Percentiles rank a stretch among this genome's conserved stretches.
These are phyloP conservation scores for Citrullus mucosospermus DNA, from an alignment of 306 rosid genomes.

Conservation along the genomic window DNA sequence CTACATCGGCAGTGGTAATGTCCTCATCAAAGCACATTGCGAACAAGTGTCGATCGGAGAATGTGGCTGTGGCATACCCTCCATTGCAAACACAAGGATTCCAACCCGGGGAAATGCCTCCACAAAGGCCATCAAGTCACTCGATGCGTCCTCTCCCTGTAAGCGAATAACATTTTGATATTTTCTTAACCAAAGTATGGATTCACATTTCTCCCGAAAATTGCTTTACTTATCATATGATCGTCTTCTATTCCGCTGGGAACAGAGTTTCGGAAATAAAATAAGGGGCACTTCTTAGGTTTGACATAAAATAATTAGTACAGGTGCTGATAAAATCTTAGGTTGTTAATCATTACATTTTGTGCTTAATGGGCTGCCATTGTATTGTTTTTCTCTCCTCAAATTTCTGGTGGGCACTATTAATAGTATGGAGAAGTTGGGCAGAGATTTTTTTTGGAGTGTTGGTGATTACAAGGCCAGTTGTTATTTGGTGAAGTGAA, in stretches of 20 bases:
- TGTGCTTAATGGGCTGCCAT: not conserved
- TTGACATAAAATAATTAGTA: not conserved
- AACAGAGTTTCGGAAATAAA: not conserved
- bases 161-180: slow-evolving; percentile 6
- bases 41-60: slow-evolving; percentile 57
- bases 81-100: slow-evolving; percentile 84
- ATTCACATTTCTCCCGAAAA: not conserved
- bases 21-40: slow-evolving; percentile 82
- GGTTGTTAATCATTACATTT: not conserved
- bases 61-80: slow-evolving; percentile 45
- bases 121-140: slow-evolving; percentile 82
- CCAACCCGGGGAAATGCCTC: slow-evolving; percentile 81
- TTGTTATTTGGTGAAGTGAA: not conserved
- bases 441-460: not conserved
- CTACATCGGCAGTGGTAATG: slow-evolving; percentile 83
- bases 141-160: slow-evolving; percentile 86
- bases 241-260: not conserved
- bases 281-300: not conserved
- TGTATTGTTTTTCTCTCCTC: not conserved
- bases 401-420: no score
- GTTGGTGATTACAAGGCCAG: not conserved
- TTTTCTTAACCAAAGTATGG: not conserved
- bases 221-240: not conserved
- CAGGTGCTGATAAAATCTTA: not conserved
- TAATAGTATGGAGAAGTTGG: not conserved